Evolutionary conservation across 169 alveolate species (phyloP), one percentile per base, ranked within the genome.

Genomic region (Plasmodium falciparum): DNA sequence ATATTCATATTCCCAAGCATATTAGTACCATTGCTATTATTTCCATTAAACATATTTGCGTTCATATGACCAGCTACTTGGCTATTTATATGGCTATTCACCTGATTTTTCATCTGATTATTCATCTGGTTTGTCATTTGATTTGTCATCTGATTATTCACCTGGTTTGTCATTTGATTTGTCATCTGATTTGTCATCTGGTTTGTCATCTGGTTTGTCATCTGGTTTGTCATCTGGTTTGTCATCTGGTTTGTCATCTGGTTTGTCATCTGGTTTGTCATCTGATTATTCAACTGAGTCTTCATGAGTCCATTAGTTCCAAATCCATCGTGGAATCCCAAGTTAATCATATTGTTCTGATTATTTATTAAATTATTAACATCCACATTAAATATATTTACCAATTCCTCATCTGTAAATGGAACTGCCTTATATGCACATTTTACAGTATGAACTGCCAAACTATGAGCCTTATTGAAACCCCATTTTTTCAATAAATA

Each of bases 361-460:
- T 78, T 78, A 50, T 66, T 78, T 33, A 66, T 43, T 13, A 78
- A 45, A 4, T 78, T 78, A 29, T 78, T 78, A 2, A 76, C 65
- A 58, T 78, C 74, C n/a, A 78, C 71, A 65, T 78, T 78, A 78
- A 78, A 78, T 65, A 78, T 78, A 49, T 78, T 78, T 17, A 59
- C 52, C 8, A 78, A 59, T 58, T 78, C 89, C 54, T 78, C 74
- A 33, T 78, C 89, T 9, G 89, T 78, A 52, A 78, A 78, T 2
- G 89, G 89, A 20, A 78, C 89, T 52, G 74, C 89, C 52, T 78
- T 78, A 70, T 65, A 78, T 17, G 89, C 89, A 43, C 89, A 78
- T 20, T 78, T 78, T 24, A 78, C 89, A 52, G 89, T 78, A 49
- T 78, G 89, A 1, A 78, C 89, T 49, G 89, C 89, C 47, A 78